phyloP scores from a whole-genome alignment of 208 protist genomes.

The Leptomonas seymouri region DNA sequence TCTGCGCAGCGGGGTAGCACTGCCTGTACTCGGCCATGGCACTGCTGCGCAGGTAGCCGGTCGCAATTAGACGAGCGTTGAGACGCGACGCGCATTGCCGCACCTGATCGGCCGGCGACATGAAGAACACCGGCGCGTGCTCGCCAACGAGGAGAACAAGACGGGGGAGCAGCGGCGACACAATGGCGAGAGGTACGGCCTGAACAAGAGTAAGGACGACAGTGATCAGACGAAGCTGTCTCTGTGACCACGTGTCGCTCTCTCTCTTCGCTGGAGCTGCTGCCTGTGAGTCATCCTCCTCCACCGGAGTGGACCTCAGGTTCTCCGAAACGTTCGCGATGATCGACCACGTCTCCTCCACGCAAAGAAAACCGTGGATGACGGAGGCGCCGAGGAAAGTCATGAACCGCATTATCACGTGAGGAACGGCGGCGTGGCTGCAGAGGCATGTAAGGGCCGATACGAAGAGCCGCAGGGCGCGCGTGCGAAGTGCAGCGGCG shows the following conservation, averaged over 20 bases:
- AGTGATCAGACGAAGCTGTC: constrained; percentile 20
- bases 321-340: constrained; percentile 3
- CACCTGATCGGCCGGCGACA: constrained; percentile 22
- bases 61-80: constrained; percentile 22
- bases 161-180: constrained; percentile 14
- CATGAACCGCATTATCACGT: constrained; percentile 16
- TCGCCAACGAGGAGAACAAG: constrained; percentile 29
- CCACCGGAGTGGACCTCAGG: not conserved
- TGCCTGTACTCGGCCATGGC: constrained; percentile 1
- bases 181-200: constrained; percentile 2
- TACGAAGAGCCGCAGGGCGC: constrained; percentile 14
- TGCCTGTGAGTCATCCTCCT: not conserved
- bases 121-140: constrained; percentile 30
- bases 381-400: constrained; percentile 7
- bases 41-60: constrained; percentile 28
- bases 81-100: constrained; percentile 14
- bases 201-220: constrained; percentile 10
- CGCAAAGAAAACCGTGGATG: not conserved
- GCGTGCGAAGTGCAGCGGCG: constrained; percentile 3
- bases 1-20: constrained; percentile 13
- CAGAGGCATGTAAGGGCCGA: constrained; percentile 22
- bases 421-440: constrained; percentile 20
- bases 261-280: not conserved
- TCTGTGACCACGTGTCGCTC: constrained; percentile 31
- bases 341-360: constrained; percentile 24